A percentile compares a stretch with the other conserved stretches of the same genome.
Evolutionary conservation across 2,329 filamentous ascomycete genomes (phyloP).

Genomic region (Emmonsiellopsis sp.): DNA sequence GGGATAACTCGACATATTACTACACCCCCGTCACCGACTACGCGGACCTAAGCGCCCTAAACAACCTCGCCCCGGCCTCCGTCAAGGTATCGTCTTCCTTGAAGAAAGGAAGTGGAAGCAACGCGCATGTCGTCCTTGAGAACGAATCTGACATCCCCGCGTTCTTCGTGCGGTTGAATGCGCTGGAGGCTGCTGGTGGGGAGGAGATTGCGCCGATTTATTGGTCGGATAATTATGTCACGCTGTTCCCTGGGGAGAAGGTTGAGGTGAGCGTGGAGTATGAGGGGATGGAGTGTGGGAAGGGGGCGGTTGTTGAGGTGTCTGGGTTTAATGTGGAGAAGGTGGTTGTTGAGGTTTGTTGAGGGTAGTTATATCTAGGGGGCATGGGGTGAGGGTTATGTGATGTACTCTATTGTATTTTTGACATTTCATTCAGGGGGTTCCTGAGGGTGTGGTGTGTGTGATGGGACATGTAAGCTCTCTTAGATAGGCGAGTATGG

Average conservation of each 20-base stretch:
- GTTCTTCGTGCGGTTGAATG: constrained; percentile 47
- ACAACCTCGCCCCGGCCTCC: constrained; percentile 28
- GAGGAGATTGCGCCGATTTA: constrained; percentile 43
- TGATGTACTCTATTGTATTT: too few species aligned
- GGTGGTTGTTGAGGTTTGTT: background rate
- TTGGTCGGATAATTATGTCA: constrained; percentile 58
- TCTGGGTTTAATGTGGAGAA: constrained; percentile 6
- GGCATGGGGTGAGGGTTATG: too few species aligned
- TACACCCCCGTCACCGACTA: constrained; percentile 48
- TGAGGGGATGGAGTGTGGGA: background rate
- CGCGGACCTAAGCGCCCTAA: constrained; percentile 41
- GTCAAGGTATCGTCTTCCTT: constrained; percentile 23
- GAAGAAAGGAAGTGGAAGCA: background rate
- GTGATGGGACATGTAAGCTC: too few species aligned
- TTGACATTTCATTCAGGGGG: too few species aligned
- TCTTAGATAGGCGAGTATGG: too few species aligned
- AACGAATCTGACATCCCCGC: constrained; percentile 47
- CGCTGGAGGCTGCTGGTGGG: constrained; percentile 35
- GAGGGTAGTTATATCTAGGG: too few species aligned
- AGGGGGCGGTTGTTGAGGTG: constrained; percentile 1
- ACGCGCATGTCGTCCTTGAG: constrained; percentile 36
- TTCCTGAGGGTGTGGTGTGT: too few species aligned
- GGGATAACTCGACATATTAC: constrained; percentile 51
- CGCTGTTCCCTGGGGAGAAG: constrained; percentile 49
- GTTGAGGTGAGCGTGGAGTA: constrained; percentile 31